Evolutionary conservation across 139 green algal genomes (phyloP).

Genomic region (Edaphochlamys debaryana): DNA sequence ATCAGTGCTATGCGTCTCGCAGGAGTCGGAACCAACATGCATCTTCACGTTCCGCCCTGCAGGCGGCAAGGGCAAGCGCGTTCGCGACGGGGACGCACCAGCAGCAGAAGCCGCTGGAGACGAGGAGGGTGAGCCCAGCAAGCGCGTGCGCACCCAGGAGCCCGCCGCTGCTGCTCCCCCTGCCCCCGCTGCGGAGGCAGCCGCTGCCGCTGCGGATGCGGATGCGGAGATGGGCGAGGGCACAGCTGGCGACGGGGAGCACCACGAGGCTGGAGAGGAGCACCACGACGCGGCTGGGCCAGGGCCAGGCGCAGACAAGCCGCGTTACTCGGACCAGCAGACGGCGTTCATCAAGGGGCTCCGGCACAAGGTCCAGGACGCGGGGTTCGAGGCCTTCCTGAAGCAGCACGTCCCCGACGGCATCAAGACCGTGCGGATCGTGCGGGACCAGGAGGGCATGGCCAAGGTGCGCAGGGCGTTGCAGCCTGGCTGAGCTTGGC

Average conservation of each 20-base stretch:
- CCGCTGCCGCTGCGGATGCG: neutral
- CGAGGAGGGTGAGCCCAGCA: neutral
- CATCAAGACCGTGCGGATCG: conserved; percentile 65
- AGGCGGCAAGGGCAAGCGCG: conserved; percentile 28
- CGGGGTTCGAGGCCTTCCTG: conserved; percentile 69
- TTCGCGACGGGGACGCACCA: neutral
- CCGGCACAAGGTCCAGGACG: conserved; percentile 43
- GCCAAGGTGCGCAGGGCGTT: neutral
- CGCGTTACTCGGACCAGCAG: conserved; percentile 52
- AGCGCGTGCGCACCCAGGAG: conserved; percentile 6
- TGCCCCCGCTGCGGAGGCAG: neutral
- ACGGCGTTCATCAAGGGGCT: conserved; percentile 63
- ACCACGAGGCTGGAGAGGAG: neutral
- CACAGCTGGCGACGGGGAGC: neutral
- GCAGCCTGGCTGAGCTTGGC: too few species aligned
- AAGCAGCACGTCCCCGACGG: conserved; percentile 31
- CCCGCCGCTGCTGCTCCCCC: neutral
- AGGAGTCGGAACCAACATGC: too few species aligned
- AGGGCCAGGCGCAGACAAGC: neutral
- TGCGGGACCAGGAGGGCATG: conserved; percentile 52
- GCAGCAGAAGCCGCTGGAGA: neutral
- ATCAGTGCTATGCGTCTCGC: too few species aligned
- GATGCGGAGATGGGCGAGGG: neutral
- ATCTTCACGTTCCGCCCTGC: too few species aligned
- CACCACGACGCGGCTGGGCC: neutral